Conservation (phyloP, 176 grass and related monocot genomes). For the Urochloa ruziziensis region DNA sequence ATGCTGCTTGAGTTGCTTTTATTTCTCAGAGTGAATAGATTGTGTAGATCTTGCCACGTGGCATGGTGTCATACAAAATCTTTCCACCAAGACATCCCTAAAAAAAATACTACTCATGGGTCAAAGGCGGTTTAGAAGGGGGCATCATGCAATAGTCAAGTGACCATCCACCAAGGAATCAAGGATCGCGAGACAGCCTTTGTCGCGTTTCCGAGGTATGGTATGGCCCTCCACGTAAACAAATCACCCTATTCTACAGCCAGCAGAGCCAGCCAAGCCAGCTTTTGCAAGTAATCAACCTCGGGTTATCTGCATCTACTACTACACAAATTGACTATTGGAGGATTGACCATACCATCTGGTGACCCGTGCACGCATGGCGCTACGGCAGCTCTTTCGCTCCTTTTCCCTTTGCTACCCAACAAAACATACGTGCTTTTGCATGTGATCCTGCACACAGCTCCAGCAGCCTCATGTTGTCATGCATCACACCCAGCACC, state of each 20-base stretch:
- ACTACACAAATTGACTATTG: constrained; percentile 49
- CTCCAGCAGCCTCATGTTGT: neutral
- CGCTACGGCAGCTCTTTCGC: neutral
- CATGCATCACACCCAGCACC: neutral
- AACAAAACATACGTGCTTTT: constrained; percentile 36
- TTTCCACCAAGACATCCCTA: too few species aligned
- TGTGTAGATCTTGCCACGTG: too few species aligned
- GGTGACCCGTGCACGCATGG: constrained; percentile 19
- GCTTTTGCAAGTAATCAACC: constrained; percentile 35
- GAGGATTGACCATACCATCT: constrained; percentile 23
- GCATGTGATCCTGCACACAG: constrained; percentile 27
- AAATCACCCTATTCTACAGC: neutral
- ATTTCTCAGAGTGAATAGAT: too few species aligned
- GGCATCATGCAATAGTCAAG: too few species aligned
- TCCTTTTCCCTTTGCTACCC: neutral
- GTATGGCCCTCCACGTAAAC: constrained; percentile 2
- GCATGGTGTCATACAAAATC: too few species aligned
- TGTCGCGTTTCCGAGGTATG: too few species aligned
- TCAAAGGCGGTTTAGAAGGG: too few species aligned
- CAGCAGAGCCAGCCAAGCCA: neutral
- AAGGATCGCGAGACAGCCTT: too few species aligned
- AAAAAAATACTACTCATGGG: too few species aligned
- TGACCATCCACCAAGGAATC: too few species aligned
- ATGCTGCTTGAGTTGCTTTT: too few species aligned
- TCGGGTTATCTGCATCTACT: constrained; percentile 23